phyloP scores from a whole-genome alignment of 306 rosid genomes.

The Purshia tridentata region DNA sequence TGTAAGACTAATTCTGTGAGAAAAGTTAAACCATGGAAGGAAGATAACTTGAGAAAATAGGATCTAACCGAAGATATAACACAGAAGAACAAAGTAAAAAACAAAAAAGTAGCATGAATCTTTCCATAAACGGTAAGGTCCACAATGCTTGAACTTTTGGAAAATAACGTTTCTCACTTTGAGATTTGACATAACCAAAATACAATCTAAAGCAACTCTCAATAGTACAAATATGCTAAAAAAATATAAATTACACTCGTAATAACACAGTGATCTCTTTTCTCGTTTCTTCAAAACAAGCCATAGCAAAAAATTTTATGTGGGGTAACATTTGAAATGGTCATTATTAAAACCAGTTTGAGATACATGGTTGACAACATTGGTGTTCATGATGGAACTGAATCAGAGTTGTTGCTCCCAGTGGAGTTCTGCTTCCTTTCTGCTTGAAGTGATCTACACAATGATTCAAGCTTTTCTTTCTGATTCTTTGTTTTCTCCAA shows the following conservation, averaged over 20 bases:
- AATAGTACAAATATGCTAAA: not conserved
- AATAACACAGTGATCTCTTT: not conserved
- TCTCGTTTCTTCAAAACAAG: slow-evolving; percentile 11
- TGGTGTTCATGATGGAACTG: slow-evolving; percentile 40
- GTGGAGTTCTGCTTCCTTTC: slow-evolving; percentile 70
- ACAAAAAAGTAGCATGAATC: too few relatives aligned
- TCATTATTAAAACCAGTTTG: slow-evolving; percentile 9
- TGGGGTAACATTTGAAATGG: slow-evolving; percentile 6
- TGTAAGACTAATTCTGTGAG: too few relatives aligned
- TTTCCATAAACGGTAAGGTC: too few relatives aligned
- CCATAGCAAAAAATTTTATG: not conserved
- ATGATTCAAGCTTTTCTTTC: slow-evolving; percentile 80
- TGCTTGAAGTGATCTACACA: slow-evolving; percentile 91
- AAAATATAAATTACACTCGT: not conserved
- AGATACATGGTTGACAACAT: slow-evolving; percentile 19
- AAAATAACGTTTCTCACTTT: not conserved
- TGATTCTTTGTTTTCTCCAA: slow-evolving; percentile 80
- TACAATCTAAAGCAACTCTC: not conserved
- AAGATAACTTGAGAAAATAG: too few relatives aligned
- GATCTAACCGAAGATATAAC: too few relatives aligned
- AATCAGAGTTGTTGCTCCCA: slow-evolving; percentile 52
- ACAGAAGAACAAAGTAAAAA: not conserved
- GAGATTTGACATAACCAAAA: not conserved
- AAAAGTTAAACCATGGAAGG: too few relatives aligned
- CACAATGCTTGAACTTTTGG: not conserved